Base-by-base conservation (phyloP, 2,329 filamentous ascomycete species). In the Lomentospora prolificans region DNA sequence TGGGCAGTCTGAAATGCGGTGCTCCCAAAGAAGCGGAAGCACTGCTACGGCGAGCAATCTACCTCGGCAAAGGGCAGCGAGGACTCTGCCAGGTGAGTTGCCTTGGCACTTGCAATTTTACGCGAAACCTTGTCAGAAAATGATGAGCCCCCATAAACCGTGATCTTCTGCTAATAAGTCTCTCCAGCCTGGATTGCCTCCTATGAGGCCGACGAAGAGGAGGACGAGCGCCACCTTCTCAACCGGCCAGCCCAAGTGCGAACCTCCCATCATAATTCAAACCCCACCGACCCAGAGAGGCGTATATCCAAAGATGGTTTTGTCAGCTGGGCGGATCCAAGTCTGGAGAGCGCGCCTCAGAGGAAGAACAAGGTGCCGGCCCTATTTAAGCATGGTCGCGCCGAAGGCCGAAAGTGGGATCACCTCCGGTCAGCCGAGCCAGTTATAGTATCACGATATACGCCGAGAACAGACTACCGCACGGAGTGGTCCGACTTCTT, bases 351-450 rank as follows among this genome's bases (percentile, higher is more conserved):
- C 6, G 67, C 65, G 2, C 66, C 68, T 53, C 66, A 66, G 31
- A 61, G 64, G 4, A 66, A 65, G 39, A 64, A 64, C 22, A 72
- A 66, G 57, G 66, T 81, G 19, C 74, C 75, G 53, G 70, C 72
- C 54, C 66, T 80, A 22, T 71, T 81, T 53, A 69, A 68, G 62
- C 65, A 78, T 60, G 73, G 78, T 48, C 74, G 74, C 66, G 28
- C 53, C 65, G 75, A 65, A 50, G 79, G 79, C 3, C 73, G 78
- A 58, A 76, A 76, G 68, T 83, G 80, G 79, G 80, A 84, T 61
- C 79, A 84, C 62, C 65, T 83, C 53, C 77, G 80, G 54, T 77
- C 78, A 2, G 72, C 76, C 31, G 80, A 83, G 58, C 80, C 80
- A 3, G 79, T 83, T 59, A 81, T 84, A 59, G 76, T 82, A 51